Evolutionary conservation across 1,284 basidiomycete genomes (phyloP).

Genomic region (Xanthoconium separans): DNA sequence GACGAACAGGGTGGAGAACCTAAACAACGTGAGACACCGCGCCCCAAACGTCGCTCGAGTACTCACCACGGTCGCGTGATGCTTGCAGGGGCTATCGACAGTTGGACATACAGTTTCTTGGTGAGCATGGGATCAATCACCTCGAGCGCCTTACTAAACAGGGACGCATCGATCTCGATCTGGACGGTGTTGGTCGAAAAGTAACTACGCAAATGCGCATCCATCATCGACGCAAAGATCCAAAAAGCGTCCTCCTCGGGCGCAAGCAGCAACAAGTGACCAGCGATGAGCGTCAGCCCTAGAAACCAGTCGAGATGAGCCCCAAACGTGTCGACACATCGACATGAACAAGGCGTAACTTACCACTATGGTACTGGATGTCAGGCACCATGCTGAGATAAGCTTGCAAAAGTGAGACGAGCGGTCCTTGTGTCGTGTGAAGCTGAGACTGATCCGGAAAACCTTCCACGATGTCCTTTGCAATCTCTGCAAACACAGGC

Average conservation of each 20-base stretch:
- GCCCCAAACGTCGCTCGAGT: neutral
- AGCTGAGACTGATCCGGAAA: slow-evolving; percentile 57
- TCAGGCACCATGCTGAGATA: slow-evolving; percentile 83
- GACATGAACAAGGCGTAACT: neutral
- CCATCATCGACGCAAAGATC: slow-evolving; percentile 87
- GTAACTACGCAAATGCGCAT: slow-evolving; percentile 76
- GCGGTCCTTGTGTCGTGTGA: slow-evolving; percentile 50
- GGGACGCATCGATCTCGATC: slow-evolving; percentile 76
- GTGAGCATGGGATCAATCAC: slow-evolving; percentile 61
- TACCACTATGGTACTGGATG: slow-evolving; percentile 64
- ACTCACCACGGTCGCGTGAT: slow-evolving; percentile 66
- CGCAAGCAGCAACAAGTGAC: slow-evolving; percentile 76
- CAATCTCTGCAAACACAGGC: slow-evolving; percentile 54
- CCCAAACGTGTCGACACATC: too few species aligned
- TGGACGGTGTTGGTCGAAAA: slow-evolving; percentile 72
- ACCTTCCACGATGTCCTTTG: slow-evolving; percentile 54
- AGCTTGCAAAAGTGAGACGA: slow-evolving; percentile 64
- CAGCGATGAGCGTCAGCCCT: slow-evolving; percentile 78
- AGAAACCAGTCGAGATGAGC: slow-evolving; percentile 5
- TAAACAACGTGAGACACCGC: slow-evolving; percentile 24
- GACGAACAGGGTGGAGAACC: slow-evolving; percentile 75
- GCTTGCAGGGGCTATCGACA: slow-evolving; percentile 54
- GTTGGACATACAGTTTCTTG: slow-evolving; percentile 66
- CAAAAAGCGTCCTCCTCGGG: slow-evolving; percentile 94
- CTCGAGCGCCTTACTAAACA: slow-evolving; percentile 78